A percentile compares a stretch with the other conserved stretches of the same genome.
phyloP scores from a whole-genome alignment of 73 alveolate genomes.

The Paramecium octaurelia region DNA sequence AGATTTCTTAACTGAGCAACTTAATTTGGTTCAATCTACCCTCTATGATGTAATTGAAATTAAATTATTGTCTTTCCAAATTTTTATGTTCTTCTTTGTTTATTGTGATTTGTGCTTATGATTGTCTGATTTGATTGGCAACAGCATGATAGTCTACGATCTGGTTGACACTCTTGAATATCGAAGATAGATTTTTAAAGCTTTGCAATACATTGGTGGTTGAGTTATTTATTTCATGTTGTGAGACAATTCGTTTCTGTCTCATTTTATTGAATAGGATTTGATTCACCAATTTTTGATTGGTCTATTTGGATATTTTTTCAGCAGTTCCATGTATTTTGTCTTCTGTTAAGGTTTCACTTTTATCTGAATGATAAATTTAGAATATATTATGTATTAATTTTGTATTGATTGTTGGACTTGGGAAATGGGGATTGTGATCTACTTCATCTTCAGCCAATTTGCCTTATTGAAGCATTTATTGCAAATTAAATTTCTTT shows the following conservation, averaged over 20 bases:
- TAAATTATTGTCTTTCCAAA: constrained; percentile 19
- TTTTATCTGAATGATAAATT: neutral
- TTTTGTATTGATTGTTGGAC: constrained; percentile 35
- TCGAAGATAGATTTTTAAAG: neutral
- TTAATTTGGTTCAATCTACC: neutral
- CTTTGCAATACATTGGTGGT: constrained; percentile 22
- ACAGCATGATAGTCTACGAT: constrained; percentile 31
- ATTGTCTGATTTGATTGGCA: constrained; percentile 29
- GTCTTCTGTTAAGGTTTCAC: neutral
- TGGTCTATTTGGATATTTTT: neutral
- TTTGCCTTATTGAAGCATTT: constrained; percentile 19
- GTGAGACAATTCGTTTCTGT: neutral
- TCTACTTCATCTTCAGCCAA: constrained; percentile 22
- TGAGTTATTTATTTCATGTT: constrained; percentile 29
- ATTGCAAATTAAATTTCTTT: neutral
- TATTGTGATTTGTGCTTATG: constrained; percentile 15
- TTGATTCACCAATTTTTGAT: constrained; percentile 4
- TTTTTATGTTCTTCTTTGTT: neutral
- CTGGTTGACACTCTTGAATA: constrained; percentile 13
- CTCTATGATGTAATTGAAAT: neutral
- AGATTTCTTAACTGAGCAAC: neutral
- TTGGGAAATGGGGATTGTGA: constrained; percentile 34
- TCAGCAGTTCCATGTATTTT: neutral
- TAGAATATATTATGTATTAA: constrained; percentile 36
- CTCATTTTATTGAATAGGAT: constrained; percentile 30